Evolutionary conservation across 1,284 basidiomycete species (phyloP), one percentile per base, ranked within the genome.

Genomic region (Abortiporus biennis): DNA sequence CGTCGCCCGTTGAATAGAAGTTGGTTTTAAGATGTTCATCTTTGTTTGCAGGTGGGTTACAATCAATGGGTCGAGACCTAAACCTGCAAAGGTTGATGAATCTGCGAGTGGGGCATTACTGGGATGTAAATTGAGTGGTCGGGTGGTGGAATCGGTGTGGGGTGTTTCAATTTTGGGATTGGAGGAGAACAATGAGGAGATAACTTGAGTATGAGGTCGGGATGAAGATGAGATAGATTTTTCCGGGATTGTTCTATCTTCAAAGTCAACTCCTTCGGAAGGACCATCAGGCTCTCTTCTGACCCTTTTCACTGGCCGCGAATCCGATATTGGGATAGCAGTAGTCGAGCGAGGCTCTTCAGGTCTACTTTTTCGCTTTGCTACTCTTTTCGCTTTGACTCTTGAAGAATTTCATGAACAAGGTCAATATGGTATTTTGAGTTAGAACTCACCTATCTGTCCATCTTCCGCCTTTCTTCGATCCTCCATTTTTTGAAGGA

Each of bases 111-210:
- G 89, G 0, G 90, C 92, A 71, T 94, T 94, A 49, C 87, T 92
- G 0, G 92, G 91, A 34, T 68, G 67, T 6, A 66, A 61, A 22
- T 55, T 50, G 1, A 49, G 35, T 50, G 62, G 67, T 2, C 47
- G 47, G 15, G 51, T 38, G 12, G 58, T 44, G n/a, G 54, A 53
- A 25, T 54, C 52, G 6, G 57, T 48, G 17, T 70, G 70, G 8
- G n/a, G 27, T 12, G 61, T 52, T 15, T 78, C 71, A 20, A 87
- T 59, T 61, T 76, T 80, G 6, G 82, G 88, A 54, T 88, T 90
- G 47, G 78, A 88, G 1, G 90, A 82, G 68, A 97, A 97, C 3
- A 97, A 73, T 2, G 92, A 94, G 0, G 93, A 96, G 51, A 96
- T 91, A 47, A 93, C 71, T 57, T 93, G 89, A 3, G 75, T 70